Evolutionary conservation across 108 stramenopile genomes (phyloP).

Genomic region (Stephanodiscus triporus): DNA sequence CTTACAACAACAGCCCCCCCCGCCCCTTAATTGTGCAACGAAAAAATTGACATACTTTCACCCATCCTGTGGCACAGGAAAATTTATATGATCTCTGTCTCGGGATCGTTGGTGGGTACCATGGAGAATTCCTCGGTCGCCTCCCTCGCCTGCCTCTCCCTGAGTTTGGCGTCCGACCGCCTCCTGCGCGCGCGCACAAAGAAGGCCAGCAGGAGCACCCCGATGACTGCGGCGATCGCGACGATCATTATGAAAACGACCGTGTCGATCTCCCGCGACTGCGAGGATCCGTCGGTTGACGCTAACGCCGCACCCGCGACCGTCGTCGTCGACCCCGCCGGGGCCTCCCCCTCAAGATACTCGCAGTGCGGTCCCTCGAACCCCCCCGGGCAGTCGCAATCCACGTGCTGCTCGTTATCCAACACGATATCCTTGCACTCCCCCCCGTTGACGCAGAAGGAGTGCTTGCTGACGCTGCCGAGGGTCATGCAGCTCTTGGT

Average conservation of each 20-base stretch:
- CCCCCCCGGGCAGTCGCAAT: constrained; percentile 35
- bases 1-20: too few relatives aligned
- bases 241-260: constrained; percentile 23
- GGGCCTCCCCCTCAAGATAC: constrained; percentile 25
- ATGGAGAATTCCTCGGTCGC: constrained; percentile 45
- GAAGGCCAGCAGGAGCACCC: constrained; percentile 19
- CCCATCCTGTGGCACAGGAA: not conserved
- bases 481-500: constrained; percentile 55
- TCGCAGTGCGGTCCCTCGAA: constrained; percentile 46
- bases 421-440: constrained; percentile 43
- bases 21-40: too few relatives aligned
- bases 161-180: constrained; percentile 11
- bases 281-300: not conserved
- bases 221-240: constrained; percentile 19
- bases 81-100: not conserved
- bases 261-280: not conserved
- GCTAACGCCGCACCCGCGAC: not conserved
- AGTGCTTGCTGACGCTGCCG: constrained; percentile 39
- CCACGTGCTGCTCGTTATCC: constrained; percentile 36
- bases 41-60: too few relatives aligned
- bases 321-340: constrained; percentile 3
- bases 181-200: constrained; percentile 22
- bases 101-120: constrained; percentile 12
- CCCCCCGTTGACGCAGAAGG: constrained; percentile 72
- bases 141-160: constrained; percentile 28